These are phyloP conservation scores for Fusarium sterilihyphosum DNA, from an alignment of 2,329 filamentous ascomycete species.

Conservation along the genomic window DNA sequence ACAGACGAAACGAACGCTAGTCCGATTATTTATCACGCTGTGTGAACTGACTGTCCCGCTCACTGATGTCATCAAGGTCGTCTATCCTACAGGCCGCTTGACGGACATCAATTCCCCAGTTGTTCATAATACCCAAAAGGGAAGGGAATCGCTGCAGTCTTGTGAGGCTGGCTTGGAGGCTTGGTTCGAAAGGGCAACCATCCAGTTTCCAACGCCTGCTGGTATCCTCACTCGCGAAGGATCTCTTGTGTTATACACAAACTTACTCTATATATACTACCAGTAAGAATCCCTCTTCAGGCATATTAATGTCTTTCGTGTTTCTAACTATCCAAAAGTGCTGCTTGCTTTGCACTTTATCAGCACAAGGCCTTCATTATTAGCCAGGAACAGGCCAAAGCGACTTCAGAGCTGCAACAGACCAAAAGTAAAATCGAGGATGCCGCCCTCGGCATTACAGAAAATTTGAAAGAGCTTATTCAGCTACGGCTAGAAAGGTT, in stretches of 20 bases:
- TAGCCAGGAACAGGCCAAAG: not conserved
- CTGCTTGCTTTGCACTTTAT: slow-evolving; percentile 20
- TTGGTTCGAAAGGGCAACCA: not conserved
- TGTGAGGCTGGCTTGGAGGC: not conserved
- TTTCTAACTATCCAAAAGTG: not conserved
- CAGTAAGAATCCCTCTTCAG: not conserved
- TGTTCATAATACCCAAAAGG: not conserved
- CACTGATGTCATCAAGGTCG: slow-evolving; percentile 22
- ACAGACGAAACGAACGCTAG: slow-evolving; percentile 8
- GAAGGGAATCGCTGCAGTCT: not conserved
- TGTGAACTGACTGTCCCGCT: slow-evolving; percentile 22
- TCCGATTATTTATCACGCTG: slow-evolving; percentile 17
- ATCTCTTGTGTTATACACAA: not conserved
- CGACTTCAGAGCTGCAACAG: not conserved
- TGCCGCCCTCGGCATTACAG: slow-evolving; percentile 6
- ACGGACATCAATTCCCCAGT: not conserved
- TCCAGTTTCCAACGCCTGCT: not conserved
- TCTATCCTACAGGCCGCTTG: slow-evolving; percentile 7
- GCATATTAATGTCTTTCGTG: accelerated
- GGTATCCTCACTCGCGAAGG: not conserved
- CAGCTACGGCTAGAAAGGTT: slow-evolving; percentile 15
- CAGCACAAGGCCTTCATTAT: slow-evolving; percentile 20
- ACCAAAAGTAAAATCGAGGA: slow-evolving; percentile 6
- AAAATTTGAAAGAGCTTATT: slow-evolving; percentile 21
- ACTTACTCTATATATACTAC: not conserved